Evolutionary conservation across 208 protist species (phyloP), one percentile per base, ranked within the genome.

Genomic region (Crithidia expoeki): DNA sequence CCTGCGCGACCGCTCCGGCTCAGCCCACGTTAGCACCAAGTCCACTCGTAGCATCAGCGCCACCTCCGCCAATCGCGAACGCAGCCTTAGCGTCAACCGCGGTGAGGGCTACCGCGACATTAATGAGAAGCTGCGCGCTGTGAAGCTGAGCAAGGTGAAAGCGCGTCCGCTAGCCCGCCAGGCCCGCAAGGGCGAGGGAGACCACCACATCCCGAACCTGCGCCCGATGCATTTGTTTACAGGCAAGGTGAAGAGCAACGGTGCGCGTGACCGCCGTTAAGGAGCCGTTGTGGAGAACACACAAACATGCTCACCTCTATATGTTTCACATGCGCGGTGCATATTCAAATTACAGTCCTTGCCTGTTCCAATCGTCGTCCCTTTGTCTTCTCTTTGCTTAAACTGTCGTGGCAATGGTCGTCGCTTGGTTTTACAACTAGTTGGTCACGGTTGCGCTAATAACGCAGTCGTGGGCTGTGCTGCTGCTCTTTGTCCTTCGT

Each of bases 221-320:
- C 98, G 90, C 79, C 98, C 98, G 17, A 99, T 99, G 84, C 98
- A 99, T 85, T 80, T 99, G 55, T 99, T 98, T 76, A 92, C 97
- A 30, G 99, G 99, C 69, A 99, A 99, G 92, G 94, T 97, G 61
- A 97, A 96, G 81, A 85, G 73, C 68, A 96, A 95, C 65, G 89
- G 92, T 33, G 79, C 76, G 23, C 87, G 92, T n/a, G 86, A 94
- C 68, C 84, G 88, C 28, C 87, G 92, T 53, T 96, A 90, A 93
- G 57, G 6, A 42, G 16, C 27, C 9, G 23, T n/a, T n/a, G n/a
- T n/a, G n/a, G n/a, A n/a, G n/a, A n/a, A n/a, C n/a, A n/a, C n/a
- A n/a, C n/a, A n/a, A n/a, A n/a, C n/a, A n/a, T n/a, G n/a, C n/a
- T n/a, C n/a, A n/a, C n/a, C n/a, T n/a, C n/a, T n/a, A n/a, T n/a